Evolutionary conservation across 306 rosid genomes (phyloP), one percentile per base, ranked within the genome.

Genomic region (Glycine soja): DNA sequence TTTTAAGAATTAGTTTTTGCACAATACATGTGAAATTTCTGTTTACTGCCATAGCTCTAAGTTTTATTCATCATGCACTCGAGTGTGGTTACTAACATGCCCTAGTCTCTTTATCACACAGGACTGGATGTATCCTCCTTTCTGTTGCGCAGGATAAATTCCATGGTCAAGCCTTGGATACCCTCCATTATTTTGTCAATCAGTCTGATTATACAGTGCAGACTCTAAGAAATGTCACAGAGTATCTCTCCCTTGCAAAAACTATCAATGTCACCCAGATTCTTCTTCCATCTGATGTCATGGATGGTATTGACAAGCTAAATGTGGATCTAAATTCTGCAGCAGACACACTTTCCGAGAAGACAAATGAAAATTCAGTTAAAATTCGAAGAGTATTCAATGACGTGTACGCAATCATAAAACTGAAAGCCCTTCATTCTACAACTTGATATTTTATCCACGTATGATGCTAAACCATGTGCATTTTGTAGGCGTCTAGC

Each of bases 231-330:
- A 93, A 96, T 66, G 99, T 96, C 70, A 93, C 99, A 0, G 90
- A 86, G 82, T 96, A 96, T 83, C 94, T 96, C 36, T 84, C 97
- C 87, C 97, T 96, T 51, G 99, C 99, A 58, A 96, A 96, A 91
- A 84, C 86, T 65, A 96, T 96, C 79, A 89, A 74, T 66, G 93
- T 96, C 78, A 90, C 94, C 61, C 90, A 87, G 85, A 83, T 96
- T 30, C 86, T 87, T 86, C 91, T 96, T 78, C 99, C 99, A 32
- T 84, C 92, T 47, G 88, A 96, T 85, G 87, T 90, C 86, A 85
- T 96, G 92, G 91, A 78, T 58, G 89, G 81, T 70, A 96, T 96
- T 58, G 99, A 96, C 88, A 81, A 88, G 84, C 83, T 93, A 85
- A 90, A 90, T 66, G 66, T 70, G 71, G 94, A 89, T 86, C 87